phyloP scores from a whole-genome alignment of 192 early-diverging fungal species.

The Allomyces arbusculus region DNA sequence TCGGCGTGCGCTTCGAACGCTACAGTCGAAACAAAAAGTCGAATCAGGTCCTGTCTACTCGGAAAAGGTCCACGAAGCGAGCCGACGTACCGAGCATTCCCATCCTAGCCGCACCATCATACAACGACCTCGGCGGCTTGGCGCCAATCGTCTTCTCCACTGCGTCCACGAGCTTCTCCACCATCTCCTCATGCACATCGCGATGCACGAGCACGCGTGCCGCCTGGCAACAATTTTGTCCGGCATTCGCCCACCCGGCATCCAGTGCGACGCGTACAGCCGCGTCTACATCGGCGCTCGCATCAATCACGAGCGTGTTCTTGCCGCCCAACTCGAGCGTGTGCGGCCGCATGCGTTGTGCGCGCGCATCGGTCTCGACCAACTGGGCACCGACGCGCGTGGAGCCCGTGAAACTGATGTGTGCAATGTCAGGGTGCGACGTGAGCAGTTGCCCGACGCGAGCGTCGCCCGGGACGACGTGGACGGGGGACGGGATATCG shows the following conservation, averaged over 20 bases:
- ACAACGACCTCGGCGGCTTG: background rate
- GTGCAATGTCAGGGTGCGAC: constrained; percentile 31
- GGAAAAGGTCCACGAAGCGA: no score
- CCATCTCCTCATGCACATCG: constrained; percentile 44
- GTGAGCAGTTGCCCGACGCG: constrained; percentile 17
- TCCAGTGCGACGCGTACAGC: constrained; percentile 58
- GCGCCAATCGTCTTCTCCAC: constrained; percentile 9
- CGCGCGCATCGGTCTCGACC: constrained; percentile 29
- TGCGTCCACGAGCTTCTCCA: constrained; percentile 31
- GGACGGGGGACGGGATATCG: background rate
- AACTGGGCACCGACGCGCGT: constrained; percentile 39
- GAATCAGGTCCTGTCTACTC: no score
- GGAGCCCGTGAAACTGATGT: constrained; percentile 61
- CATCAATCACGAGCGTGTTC: constrained; percentile 59
- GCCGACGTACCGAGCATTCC: background rate
- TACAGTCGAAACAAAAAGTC: background rate
- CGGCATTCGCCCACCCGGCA: constrained; percentile 61
- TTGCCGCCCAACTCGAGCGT: constrained; percentile 70
- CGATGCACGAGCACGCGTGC: constrained; percentile 63
- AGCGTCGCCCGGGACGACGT: background rate
- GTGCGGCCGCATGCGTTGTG: constrained; percentile 17
- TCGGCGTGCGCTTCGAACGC: background rate
- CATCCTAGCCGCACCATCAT: background rate
- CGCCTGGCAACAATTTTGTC: constrained; percentile 63
- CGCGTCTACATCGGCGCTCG: constrained; percentile 44